These are phyloP conservation scores for Cubamyces sp. DNA, from an alignment of 768 basidiomycete genomes.

Conservation along the genomic window DNA sequence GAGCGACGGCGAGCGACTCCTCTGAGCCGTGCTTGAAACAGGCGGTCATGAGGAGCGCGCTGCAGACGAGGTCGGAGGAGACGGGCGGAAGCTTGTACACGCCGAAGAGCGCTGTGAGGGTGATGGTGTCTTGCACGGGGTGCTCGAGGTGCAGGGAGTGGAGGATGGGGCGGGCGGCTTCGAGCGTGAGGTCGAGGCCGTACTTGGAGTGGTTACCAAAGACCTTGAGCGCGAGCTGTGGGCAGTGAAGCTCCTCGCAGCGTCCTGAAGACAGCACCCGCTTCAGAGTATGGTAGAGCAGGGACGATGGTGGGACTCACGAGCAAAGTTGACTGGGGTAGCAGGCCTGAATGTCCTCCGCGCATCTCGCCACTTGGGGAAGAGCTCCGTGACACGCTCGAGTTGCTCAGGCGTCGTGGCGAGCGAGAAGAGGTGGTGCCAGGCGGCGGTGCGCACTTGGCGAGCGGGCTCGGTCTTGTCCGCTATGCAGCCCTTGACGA, in stretches of 20 bases:
- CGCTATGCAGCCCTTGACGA: conserved; percentile 45
- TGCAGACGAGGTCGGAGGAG: conserved; percentile 57
- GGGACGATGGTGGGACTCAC: conserved; percentile 44
- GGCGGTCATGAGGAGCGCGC: conserved; percentile 58
- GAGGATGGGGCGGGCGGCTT: conserved; percentile 58
- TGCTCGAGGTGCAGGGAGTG: conserved; percentile 54
- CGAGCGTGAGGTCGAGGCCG: conserved; percentile 53
- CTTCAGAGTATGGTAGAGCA: background rate
- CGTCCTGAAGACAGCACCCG: conserved; percentile 43
- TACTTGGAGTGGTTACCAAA: conserved; percentile 68
- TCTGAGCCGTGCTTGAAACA: conserved; percentile 50
- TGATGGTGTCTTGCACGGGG: conserved; percentile 52
- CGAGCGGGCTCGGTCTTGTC: conserved; percentile 37
- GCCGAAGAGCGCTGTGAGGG: conserved; percentile 56
- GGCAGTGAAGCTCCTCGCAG: conserved; percentile 59
- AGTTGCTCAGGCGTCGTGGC: conserved; percentile 55
- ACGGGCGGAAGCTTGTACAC: conserved; percentile 58
- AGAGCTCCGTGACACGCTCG: conserved; percentile 45
- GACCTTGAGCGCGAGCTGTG: conserved; percentile 59
- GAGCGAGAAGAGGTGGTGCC: conserved; percentile 55
- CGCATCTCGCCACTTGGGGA: conserved; percentile 55
- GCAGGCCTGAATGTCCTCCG: conserved; percentile 40
- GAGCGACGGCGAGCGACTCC: conserved; percentile 44
- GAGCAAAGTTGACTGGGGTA: conserved; percentile 54
- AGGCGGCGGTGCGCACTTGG: conserved; percentile 49